A percentile compares a stretch with the other conserved stretches of the same genome.
phyloP scores from a whole-genome alignment of 208 protist species.

The Tritrichomonas musculus region DNA sequence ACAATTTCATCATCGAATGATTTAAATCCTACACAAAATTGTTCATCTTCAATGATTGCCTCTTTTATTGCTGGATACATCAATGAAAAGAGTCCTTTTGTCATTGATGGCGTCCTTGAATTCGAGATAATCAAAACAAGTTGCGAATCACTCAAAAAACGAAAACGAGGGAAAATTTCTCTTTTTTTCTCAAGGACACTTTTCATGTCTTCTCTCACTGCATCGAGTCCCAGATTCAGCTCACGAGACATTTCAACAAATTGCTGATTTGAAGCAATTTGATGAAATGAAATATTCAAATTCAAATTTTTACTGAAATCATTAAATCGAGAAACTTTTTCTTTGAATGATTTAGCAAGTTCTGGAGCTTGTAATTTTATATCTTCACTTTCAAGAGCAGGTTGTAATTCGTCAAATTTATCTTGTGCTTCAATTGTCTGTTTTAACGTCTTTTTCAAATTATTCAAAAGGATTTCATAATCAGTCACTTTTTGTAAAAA shows the following conservation, averaged over 20 bases:
- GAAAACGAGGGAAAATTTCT: background rate
- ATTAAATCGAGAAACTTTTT: background rate
- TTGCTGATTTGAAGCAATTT: background rate
- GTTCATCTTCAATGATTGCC: background rate
- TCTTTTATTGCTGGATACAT: background rate
- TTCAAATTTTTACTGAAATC: conserved; percentile 12
- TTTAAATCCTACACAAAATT: background rate
- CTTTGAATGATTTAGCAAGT: background rate
- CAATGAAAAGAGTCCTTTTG: background rate
- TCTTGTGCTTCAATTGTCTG: background rate
- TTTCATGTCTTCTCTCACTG: background rate
- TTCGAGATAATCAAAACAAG: background rate
- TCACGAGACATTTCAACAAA: background rate
- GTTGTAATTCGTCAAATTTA: background rate
- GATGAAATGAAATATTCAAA: background rate
- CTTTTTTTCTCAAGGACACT: background rate
- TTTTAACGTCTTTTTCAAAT: background rate
- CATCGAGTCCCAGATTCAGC: background rate
- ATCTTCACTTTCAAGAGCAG: background rate
- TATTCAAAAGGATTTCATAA: background rate
- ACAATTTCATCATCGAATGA: background rate
- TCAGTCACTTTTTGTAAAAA: background rate
- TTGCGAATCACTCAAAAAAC: background rate
- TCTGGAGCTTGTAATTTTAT: background rate
- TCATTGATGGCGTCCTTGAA: background rate